Evolutionary conservation across 1,139 yeast genomes (phyloP).

Genomic region (Eremothecium coryli): DNA sequence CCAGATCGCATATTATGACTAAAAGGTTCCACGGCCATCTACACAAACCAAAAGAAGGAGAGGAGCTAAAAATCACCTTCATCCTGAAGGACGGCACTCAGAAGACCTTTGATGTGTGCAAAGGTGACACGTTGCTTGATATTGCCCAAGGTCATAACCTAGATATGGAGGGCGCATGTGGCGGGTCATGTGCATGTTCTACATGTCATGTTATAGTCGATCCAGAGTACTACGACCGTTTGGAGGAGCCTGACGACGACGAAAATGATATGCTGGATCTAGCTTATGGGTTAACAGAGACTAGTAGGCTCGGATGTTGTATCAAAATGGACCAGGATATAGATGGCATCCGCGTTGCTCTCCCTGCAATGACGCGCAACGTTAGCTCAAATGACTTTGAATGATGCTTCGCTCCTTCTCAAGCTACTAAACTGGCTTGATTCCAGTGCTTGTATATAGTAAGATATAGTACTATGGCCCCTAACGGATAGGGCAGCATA

Average conservation of each 20-base stretch:
- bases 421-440: too few species aligned
- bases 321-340: conserved; percentile 79
- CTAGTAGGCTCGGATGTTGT: conserved; percentile 94
- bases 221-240: conserved; percentile 81
- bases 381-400: conserved; percentile 70
- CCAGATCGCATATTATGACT: not conserved
- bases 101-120: conserved; percentile 73
- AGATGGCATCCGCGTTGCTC: conserved; percentile 90
- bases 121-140: conserved; percentile 84
- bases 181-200: conserved; percentile 98
- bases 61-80: conserved; percentile 77
- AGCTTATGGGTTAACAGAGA: conserved; percentile 93
- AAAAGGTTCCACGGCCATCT: conserved; percentile 61
- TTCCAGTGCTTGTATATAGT: too few species aligned
- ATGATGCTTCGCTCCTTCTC: too few species aligned
- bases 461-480: too few species aligned
- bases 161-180: conserved; percentile 98
- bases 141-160: conserved; percentile 89
- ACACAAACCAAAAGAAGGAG: conserved; percentile 86
- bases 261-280: conserved; percentile 97
- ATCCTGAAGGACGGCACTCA: conserved; percentile 88
- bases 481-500: too few species aligned
- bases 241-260: conserved; percentile 95
- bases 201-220: conserved; percentile 95
- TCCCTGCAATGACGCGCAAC: conserved; percentile 96